phyloP scores from a whole-genome alignment of 768 basidiomycete genomes.

The Lactarius sanguifluus region DNA sequence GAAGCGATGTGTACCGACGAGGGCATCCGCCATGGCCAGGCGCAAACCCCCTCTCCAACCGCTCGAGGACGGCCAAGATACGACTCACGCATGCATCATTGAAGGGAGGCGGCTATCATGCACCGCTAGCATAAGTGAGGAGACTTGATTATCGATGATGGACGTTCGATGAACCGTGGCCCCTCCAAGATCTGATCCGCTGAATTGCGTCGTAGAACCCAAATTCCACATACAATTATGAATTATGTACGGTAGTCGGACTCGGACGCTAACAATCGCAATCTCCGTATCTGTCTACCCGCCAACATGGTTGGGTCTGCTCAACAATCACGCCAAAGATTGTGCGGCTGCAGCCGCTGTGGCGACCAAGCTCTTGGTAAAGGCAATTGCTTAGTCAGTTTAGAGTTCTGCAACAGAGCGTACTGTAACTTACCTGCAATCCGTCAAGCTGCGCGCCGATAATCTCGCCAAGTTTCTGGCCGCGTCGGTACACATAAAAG shows the following conservation, averaged over 20 bases:
- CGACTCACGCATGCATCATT: not conserved
- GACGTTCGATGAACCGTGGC: not conserved
- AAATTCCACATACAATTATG: not conserved
- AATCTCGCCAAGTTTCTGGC: constrained; percentile 18
- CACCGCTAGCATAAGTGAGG: not conserved
- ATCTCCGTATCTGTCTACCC: not conserved
- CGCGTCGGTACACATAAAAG: constrained; percentile 22
- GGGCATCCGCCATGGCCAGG: not conserved
- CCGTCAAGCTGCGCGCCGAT: constrained; percentile 13
- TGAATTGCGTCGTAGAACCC: not conserved
- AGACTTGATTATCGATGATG: not conserved
- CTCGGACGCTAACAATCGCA: not conserved
- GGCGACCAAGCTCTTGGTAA: constrained; percentile 9
- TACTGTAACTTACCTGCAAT: constrained; percentile 9
- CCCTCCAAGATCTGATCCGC: not conserved
- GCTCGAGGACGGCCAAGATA: not conserved
- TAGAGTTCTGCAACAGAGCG: not conserved
- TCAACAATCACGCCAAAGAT: constrained; percentile 3
- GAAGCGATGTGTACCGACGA: not conserved
- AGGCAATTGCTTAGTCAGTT: not conserved
- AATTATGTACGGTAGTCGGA: not conserved
- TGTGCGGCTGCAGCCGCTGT: constrained; percentile 11
- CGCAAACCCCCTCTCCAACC: not conserved
- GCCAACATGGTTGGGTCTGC: not conserved
- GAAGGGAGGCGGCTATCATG: not conserved